Evolutionary conservation across 148 eudicot genomes (phyloP), one percentile per base, ranked within the genome.

Genomic region (Rhododendron henanense): DNA sequence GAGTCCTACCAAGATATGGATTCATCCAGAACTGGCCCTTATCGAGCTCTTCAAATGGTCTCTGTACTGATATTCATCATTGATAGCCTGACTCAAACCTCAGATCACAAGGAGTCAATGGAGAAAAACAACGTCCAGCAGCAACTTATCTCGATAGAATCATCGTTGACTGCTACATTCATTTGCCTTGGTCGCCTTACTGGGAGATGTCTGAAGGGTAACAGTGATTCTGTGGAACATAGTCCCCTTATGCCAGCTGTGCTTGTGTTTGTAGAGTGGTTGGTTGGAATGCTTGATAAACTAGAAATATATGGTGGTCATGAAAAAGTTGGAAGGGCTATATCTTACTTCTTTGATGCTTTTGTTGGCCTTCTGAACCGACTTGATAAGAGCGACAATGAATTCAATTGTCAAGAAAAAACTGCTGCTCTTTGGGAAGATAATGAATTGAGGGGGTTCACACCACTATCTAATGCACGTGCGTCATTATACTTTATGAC

Each of bases 391-490:
- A 69, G 73, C 23, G 37, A 10, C 85, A 69, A 25, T 57, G 51
- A 87, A 71, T 81, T 85, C 71, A 50, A 84, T 78, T 61, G 31
- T 77, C 83, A 78, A 35, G 85, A 87, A 81, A 80, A 86, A 78
- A 86, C 87, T 81, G 93, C 95, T 78, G 94, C 95, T 74, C 91
- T 97, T 44, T 97, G 99, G 99, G 99, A 95, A 92, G 98, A 97
- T 90, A 89, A 90, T 83, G 99, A 97, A 82, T 83, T 93, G 90
- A 92, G 93, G 87, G 99, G 99, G 21, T 94, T 92, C 84, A 73
- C 88, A 71, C 95, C 96, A 48, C 25, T 95, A 59, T 87, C 92
- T 55, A 87, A 81, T 21, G 88, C 89, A 21, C 95, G 91, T 25
- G 79, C n/a, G 23, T 86, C 63, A 0, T 81, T 97, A 57, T 91